These are phyloP conservation scores for Aspergillus aculeatus DNA, from an alignment of 2,329 filamentous ascomycete species.

Conservation along the genomic window DNA sequence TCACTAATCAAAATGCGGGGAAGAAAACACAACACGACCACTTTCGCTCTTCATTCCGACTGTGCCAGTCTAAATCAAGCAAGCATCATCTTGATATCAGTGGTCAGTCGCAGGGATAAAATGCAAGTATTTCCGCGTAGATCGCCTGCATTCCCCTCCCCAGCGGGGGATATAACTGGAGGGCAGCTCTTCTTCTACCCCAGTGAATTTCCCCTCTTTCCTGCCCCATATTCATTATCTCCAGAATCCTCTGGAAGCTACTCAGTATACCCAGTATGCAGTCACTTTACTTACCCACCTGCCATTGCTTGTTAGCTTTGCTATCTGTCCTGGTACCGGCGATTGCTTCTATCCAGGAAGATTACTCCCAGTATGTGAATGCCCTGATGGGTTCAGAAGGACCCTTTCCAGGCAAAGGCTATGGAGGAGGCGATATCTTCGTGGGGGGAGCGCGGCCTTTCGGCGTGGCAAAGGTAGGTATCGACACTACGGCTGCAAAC, in stretches of 20 bases:
- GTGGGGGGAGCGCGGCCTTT: constrained; percentile 47
- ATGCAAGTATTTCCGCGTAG: constrained; percentile 1
- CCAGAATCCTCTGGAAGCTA: background rate
- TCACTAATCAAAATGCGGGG: background rate
- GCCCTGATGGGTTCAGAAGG: constrained; percentile 50
- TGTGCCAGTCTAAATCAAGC: background rate
- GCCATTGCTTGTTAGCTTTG: constrained; percentile 1
- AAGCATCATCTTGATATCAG: background rate
- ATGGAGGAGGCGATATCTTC: constrained; percentile 46
- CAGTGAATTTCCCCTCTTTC: background rate
- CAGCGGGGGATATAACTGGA: background rate
- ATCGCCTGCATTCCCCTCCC: background rate
- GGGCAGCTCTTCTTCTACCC: background rate
- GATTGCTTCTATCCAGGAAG: constrained; percentile 11
- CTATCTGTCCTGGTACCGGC: background rate
- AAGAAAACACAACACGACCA: background rate
- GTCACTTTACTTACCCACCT: background rate
- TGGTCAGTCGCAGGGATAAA: background rate
- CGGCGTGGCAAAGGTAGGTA: constrained; percentile 45
- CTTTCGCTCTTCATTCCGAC: background rate
- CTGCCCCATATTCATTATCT: background rate
- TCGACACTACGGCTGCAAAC: constrained; percentile 39
- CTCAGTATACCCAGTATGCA: background rate
- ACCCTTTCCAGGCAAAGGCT: constrained; percentile 40
- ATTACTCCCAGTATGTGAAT: constrained; percentile 44